phyloP scores from a whole-genome alignment of 2,329 filamentous ascomycete genomes.

The Penicillium aurantiogriseum region DNA sequence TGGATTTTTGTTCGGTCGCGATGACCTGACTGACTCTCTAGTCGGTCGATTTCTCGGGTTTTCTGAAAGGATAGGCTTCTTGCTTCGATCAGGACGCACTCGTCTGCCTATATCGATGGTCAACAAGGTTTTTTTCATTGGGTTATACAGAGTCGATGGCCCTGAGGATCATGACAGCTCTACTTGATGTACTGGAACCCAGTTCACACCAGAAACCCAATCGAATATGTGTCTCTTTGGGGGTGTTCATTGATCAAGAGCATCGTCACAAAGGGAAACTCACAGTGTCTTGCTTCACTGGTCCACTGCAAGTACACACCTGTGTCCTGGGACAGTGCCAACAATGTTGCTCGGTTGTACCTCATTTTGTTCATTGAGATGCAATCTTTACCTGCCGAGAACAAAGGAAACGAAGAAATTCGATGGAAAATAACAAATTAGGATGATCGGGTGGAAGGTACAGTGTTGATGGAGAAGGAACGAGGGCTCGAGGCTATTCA shows the following conservation, averaged over 20 bases:
- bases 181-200: neutral
- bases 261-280: slow-evolving; percentile 8
- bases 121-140: neutral
- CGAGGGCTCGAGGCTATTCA: neutral
- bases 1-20: slow-evolving; percentile 7
- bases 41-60: neutral
- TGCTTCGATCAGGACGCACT: neutral
- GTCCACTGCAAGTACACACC: slow-evolving; percentile 28
- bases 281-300: slow-evolving; percentile 32
- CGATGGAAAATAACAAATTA: neutral
- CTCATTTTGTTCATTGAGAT: slow-evolving; percentile 27
- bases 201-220: neutral
- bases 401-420: slow-evolving; percentile 1
- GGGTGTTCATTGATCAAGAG: neutral
- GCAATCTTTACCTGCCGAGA: slow-evolving; percentile 6
- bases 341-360: slow-evolving; percentile 40
- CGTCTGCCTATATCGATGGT: slow-evolving; percentile 15
- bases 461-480: neutral
- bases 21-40: slow-evolving; percentile 28
- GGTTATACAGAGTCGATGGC: neutral
- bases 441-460: neutral
- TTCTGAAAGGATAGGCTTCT: slow-evolving; percentile 8
- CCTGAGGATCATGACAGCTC: neutral
- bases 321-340: slow-evolving; percentile 34
- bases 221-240: neutral